These are phyloP conservation scores for Ogataea dorogensis DNA, from an alignment of 805 yeast species.

Conservation along the genomic window DNA sequence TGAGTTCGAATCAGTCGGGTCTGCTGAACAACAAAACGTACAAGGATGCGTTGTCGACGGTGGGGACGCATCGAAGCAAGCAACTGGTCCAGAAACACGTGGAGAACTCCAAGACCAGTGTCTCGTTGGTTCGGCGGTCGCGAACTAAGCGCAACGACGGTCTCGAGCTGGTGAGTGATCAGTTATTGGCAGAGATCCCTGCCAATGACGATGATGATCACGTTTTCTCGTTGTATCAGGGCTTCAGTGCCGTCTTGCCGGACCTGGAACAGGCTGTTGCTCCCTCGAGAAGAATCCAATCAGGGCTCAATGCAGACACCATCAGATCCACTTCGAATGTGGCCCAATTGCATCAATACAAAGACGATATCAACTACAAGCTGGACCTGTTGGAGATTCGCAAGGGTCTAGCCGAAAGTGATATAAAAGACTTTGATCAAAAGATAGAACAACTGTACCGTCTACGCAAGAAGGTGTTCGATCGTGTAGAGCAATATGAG, in stretches of 20 bases:
- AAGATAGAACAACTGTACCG: conserved; percentile 51
- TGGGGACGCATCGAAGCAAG: conserved; percentile 33
- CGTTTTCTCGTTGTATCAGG: conserved; percentile 61
- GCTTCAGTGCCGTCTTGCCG: conserved; percentile 60
- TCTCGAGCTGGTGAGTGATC: conserved; percentile 57
- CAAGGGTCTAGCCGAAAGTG: conserved; percentile 62
- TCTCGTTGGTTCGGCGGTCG: conserved; percentile 17
- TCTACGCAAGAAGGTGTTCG: conserved; percentile 53
- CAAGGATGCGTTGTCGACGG: conserved; percentile 39
- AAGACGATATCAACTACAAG: conserved; percentile 41
- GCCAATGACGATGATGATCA: conserved; percentile 10
- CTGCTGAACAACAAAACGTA: conserved; percentile 33
- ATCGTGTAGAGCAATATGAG: conserved; percentile 59
- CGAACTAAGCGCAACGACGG: conserved; percentile 34
- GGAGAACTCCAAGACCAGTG: conserved; percentile 11
- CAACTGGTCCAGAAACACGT: conserved; percentile 24
- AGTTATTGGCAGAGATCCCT: conserved; percentile 56
- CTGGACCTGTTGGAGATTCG: conserved; percentile 59
- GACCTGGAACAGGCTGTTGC: conserved; percentile 45
- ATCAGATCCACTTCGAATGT: conserved; percentile 43
- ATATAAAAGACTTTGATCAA: conserved; percentile 61
- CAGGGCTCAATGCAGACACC: conserved; percentile 41
- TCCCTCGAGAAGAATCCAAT: conserved; percentile 30
- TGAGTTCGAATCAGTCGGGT: conserved; percentile 29
- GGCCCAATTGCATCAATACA: conserved; percentile 37